These are phyloP conservation scores for Solanum clarkiae DNA, from an alignment of 257 asterid genomes.

Conservation along the genomic window DNA sequence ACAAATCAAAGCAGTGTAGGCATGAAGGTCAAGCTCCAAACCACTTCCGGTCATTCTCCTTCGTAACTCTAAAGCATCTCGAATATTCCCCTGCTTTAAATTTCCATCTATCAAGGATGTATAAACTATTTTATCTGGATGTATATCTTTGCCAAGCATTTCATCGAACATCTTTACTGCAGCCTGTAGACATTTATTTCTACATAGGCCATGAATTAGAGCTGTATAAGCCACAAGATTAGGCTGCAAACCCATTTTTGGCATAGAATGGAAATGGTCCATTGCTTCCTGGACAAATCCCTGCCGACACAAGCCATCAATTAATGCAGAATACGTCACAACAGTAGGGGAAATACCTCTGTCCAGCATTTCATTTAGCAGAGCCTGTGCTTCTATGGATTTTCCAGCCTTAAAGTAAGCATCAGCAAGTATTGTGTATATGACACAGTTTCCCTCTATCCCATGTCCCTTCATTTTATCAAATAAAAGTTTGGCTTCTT, in stretches of 20 bases:
- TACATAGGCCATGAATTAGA: slow-evolving; percentile 64
- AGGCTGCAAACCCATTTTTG: slow-evolving; percentile 43
- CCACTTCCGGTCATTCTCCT: slow-evolving; percentile 52
- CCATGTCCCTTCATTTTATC: slow-evolving; percentile 57
- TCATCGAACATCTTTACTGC: slow-evolving; percentile 53
- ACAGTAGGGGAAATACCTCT: slow-evolving; percentile 43
- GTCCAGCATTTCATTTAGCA: slow-evolving; percentile 62
- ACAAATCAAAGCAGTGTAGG: slow-evolving; percentile 63
- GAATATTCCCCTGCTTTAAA: slow-evolving; percentile 50
- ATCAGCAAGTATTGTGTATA: slow-evolving; percentile 59
- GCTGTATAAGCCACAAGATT: slow-evolving; percentile 65
- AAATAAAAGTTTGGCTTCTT: slow-evolving; percentile 46
- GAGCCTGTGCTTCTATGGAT: slow-evolving; percentile 41
- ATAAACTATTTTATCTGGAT: slow-evolving; percentile 58
- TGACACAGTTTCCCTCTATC: slow-evolving; percentile 40
- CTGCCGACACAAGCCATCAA: slow-evolving; percentile 64
- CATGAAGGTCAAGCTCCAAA: slow-evolving; percentile 62
- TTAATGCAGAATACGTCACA: slow-evolving; percentile 49
- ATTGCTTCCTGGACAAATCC: slow-evolving; percentile 66
- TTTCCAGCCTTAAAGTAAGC: slow-evolving; percentile 73
- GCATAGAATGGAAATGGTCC: slow-evolving; percentile 37
- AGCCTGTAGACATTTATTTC: slow-evolving; percentile 34
- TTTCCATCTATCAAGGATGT: slow-evolving; percentile 63
- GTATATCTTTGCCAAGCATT: slow-evolving; percentile 52
- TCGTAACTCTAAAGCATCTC: slow-evolving; percentile 56